phyloP scores from a whole-genome alignment of 805 yeast genomes.

The Teunomyces kruisii region DNA sequence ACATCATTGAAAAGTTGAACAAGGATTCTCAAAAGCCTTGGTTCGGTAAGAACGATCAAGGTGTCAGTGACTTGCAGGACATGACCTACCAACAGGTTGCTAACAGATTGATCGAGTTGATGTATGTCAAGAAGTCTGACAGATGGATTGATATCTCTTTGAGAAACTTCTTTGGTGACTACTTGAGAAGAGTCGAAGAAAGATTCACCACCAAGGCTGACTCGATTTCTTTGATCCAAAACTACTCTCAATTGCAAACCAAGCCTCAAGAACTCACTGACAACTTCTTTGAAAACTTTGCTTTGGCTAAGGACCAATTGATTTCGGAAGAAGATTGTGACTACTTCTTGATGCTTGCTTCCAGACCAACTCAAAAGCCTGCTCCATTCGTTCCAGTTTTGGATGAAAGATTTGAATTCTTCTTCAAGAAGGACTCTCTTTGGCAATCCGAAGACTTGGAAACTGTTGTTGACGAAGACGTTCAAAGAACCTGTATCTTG shows the following conservation, averaged over 20 bases:
- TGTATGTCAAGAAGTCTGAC: constrained; percentile 73
- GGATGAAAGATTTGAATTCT: constrained; percentile 91
- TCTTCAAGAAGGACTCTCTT: constrained; percentile 96
- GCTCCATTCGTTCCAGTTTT: constrained; percentile 96
- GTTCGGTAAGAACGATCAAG: constrained; percentile 81
- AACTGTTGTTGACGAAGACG: constrained; percentile 94
- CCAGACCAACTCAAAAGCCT: constrained; percentile 88
- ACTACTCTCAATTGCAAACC: constrained; percentile 61
- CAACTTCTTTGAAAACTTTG: constrained; percentile 63
- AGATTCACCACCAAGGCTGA: constrained; percentile 68
- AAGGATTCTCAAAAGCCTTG: constrained; percentile 97
- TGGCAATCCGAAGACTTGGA: constrained; percentile 99
- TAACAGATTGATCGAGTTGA: constrained; percentile 79
- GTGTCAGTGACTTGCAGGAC: constrained; percentile 87
- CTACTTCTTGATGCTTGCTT: constrained; percentile 80
- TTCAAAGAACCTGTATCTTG: constrained; percentile 97
- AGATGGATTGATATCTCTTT: constrained; percentile 89
- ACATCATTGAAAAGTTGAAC: constrained; percentile 81
- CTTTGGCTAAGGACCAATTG: constrained; percentile 75
- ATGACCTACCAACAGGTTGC: constrained; percentile 96
- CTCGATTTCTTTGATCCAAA: constrained; percentile 68
- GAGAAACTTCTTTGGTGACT: constrained; percentile 83
- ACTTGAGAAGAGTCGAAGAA: constrained; percentile 93
- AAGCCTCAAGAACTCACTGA: constrained; percentile 62
- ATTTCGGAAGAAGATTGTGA: constrained; percentile 95